Base-by-base conservation (phyloP, 2,329 filamentous ascomycete species). In the Colletotrichum australisinense region DNA sequence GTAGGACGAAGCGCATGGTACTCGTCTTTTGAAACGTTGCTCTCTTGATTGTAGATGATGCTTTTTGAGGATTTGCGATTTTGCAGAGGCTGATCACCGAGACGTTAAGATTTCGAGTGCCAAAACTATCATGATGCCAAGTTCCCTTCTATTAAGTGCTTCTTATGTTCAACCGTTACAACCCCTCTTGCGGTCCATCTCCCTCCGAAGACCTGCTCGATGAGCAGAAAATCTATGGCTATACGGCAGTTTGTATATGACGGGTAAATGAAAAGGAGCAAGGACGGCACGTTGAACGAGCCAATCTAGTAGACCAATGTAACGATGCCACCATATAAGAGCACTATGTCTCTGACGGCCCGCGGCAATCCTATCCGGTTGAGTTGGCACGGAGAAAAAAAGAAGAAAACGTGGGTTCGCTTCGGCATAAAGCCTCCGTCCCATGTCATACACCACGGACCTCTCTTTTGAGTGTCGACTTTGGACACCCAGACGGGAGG, bases 1-100 rank as follows among this genome's bases (percentile, higher is more conserved):
- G 57, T 52, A 72, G 32, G 73, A 55, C 63, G 66, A 76, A 42
- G 28, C 69, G 67, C 76, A 75, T 75, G 32, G 11, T 32, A 26
- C 11, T 32, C 12, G 32, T 11, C 32, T 3, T 6, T 46, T 67
- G 66, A 28, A 58, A 38, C 46, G 30, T 55, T 64, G 14, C 22
- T 9, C 24, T 55, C 9, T 22, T 35, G 30, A 24, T 6, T 28
- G 3, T 26, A 22, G 42, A 38, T 8, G n/a, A 35, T 64, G 8
- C 5, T 9, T 55, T 26, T 6, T 35, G 16, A 24, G 2, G 22
- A n/a, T 6, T 24, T 14, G 26, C 11, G 12, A 35, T 6, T 4
- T 5, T 14, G 2, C 2, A 42, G 28, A 53, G 22, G 5, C 28
- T 12, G 22, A 26, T 14, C 35, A 19, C 12, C 5, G 30, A 19